Percentiles rank a stretch among this genome's conserved stretches.
Evolutionary conservation across 2,329 filamentous ascomycete species (phyloP).

Genomic region (Sordariomycetes sp.): DNA sequence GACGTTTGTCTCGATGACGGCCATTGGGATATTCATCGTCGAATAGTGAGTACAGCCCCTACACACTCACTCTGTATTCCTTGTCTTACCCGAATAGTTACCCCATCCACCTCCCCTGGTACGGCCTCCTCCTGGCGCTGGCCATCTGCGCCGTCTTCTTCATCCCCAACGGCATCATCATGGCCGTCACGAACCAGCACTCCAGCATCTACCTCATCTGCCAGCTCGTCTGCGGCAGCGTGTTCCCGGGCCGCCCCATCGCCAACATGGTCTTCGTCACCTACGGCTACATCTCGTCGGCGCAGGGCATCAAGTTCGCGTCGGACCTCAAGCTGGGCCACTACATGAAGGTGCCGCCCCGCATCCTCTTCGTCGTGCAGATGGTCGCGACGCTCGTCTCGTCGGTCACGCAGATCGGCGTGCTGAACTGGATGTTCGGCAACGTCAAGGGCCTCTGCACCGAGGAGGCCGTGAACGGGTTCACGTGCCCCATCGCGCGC

Average conservation of each 20-base stretch:
- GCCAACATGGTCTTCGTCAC: constrained; percentile 93
- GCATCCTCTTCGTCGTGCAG: constrained; percentile 70
- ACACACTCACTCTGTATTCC: neutral
- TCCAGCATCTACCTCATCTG: constrained; percentile 80
- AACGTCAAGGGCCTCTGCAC: constrained; percentile 73
- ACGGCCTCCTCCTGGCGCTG: constrained; percentile 70
- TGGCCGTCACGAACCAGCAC: constrained; percentile 87
- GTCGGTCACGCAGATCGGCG: constrained; percentile 69
- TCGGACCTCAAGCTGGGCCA: constrained; percentile 80
- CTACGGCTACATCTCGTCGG: constrained; percentile 81
- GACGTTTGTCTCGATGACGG: constrained; percentile 66
- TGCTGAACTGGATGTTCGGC: constrained; percentile 83
- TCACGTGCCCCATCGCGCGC: constrained; percentile 76
- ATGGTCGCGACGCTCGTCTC: constrained; percentile 67
- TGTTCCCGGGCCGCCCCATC: constrained; percentile 76
- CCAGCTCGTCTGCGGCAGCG: constrained; percentile 70
- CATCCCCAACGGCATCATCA: constrained; percentile 84
- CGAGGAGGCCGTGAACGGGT: constrained; percentile 69
- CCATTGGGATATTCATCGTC: constrained; percentile 72
- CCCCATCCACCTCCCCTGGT: constrained; percentile 77
- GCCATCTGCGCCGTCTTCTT: constrained; percentile 72
- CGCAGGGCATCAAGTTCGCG: constrained; percentile 82
- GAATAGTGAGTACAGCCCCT: constrained; percentile 53
- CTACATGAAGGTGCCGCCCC: constrained; percentile 78
- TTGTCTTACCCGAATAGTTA: constrained; percentile 37